Conservation (phyloP, 805 yeast species). For the Ogataea paradorogensis region DNA sequence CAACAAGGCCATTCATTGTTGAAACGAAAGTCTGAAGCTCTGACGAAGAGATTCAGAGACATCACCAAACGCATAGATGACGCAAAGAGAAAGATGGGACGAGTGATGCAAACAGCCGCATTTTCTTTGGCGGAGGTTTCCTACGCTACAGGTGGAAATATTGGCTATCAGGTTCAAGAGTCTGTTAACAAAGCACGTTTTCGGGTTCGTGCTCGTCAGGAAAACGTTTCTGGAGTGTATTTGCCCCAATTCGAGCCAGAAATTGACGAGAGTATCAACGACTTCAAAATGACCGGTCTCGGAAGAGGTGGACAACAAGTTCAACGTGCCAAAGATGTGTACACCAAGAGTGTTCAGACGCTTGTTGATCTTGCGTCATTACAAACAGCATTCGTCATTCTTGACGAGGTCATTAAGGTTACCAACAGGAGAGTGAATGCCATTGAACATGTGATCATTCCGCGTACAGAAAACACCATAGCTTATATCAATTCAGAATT, state of each 20-base stretch:
- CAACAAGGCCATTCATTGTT: conserved; percentile 91
- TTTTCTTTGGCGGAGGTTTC: conserved; percentile 96
- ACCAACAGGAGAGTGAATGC: conserved; percentile 98
- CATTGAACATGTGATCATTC: conserved; percentile 96
- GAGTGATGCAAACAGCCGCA: conserved; percentile 97
- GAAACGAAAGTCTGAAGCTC: conserved; percentile 95
- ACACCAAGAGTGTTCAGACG: conserved; percentile 95
- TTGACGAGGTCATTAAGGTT: conserved; percentile 96
- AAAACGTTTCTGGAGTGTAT: conserved; percentile 93
- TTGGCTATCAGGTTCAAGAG: conserved; percentile 94
- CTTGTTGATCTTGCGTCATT: conserved; percentile 92
- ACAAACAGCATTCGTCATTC: conserved; percentile 93
- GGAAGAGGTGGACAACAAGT: conserved; percentile 99
- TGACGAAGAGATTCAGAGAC: conserved; percentile 94
- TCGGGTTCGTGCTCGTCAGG: conserved; percentile 87
- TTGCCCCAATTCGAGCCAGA: conserved; percentile 89
- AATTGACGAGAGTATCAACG: conserved; percentile 82
- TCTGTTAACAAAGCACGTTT: conserved; percentile 88
- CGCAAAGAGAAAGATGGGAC: conserved; percentile 95
- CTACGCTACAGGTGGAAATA: conserved; percentile 96
- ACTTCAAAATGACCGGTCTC: conserved; percentile 92
- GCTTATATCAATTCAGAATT: conserved; percentile 88
- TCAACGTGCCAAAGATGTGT: conserved; percentile 88
- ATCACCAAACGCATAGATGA: conserved; percentile 92
- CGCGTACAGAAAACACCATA: conserved; percentile 96